These are phyloP conservation scores for Nothomitra cinnamomea DNA, from an alignment of 2,329 filamentous ascomycete genomes.

Conservation along the genomic window DNA sequence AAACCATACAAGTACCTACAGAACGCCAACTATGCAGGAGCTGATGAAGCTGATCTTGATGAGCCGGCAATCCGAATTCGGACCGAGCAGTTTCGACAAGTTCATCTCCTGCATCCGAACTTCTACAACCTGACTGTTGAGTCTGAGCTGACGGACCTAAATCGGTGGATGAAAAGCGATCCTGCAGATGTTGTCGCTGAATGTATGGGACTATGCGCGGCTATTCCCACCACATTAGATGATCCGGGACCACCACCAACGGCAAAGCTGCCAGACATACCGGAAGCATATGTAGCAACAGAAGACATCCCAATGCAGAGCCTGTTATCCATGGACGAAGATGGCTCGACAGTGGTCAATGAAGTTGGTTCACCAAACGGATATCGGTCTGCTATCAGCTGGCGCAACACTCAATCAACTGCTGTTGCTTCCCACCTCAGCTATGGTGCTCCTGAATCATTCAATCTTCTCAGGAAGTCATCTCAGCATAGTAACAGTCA, in stretches of 20 bases:
- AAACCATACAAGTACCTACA: conserved; percentile 67
- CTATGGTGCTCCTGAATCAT: not conserved
- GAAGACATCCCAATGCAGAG: conserved; percentile 19
- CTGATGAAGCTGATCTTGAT: conserved; percentile 61
- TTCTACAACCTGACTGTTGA: conserved; percentile 68
- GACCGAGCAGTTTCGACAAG: conserved; percentile 56
- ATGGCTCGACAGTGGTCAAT: conserved; percentile 12
- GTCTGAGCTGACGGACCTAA: conserved; percentile 59
- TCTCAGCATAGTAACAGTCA: conserved; percentile 3
- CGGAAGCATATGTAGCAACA: conserved; percentile 20
- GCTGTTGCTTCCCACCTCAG: conserved; percentile 23
- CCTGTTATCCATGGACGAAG: conserved; percentile 18
- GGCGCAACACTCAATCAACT: conserved; percentile 37
- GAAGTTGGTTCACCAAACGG: conserved; percentile 15
- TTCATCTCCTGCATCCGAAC: conserved; percentile 66
- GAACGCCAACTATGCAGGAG: conserved; percentile 49
- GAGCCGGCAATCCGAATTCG: conserved; percentile 59
- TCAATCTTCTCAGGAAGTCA: not conserved
- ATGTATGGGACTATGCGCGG: conserved; percentile 52
- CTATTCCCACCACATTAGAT: conserved; percentile 22
- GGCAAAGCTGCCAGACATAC: conserved; percentile 27
- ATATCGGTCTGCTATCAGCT: conserved; percentile 24
- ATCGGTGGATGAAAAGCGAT: conserved; percentile 65
- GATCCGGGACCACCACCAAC: conserved; percentile 31
- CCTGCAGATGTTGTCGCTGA: conserved; percentile 65